Base-by-base conservation (phyloP, 1,284 basidiomycete genomes). In the Mycosarcoma maydis region DNA sequence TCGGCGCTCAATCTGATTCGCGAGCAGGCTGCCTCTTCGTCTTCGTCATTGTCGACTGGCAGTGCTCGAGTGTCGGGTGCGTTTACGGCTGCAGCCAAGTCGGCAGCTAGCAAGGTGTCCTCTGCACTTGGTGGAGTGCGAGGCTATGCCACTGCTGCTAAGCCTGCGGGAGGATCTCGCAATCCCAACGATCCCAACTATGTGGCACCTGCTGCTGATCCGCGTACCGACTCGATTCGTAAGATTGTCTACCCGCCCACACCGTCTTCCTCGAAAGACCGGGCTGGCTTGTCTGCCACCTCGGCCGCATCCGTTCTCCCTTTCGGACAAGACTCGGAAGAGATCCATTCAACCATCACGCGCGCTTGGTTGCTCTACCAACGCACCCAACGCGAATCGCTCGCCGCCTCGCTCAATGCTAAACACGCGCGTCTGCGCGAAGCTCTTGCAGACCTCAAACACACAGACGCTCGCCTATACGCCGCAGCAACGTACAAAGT, bases 321-420 rank as follows among this genome's bases (percentile, higher is more conserved):
- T 9, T 65, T 60, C 20, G 71, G 66, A 22, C 51, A 49, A 10
- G 71, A 52, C 0, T 70, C 72, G 19, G 64, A 66, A 20, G 93
- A 97, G 83, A 92, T 92, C 0, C 92, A 98, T 84, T 88, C 92
- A 73, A 98, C 94, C 7, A 93, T 98, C 66, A 90, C 91, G 70
- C 88, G 94, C 33, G 94, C 94, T 4, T 98, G 91, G 90, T 84
- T 90, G 51, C 86, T 98, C 19, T 88, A 90, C 83, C 87, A 88
- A 74, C 87, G 92, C 30, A 88, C 90, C 75, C 75, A 88, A 54
- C 87, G 92, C 42, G 88, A 90, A 41, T 50, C 42, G 19, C 62
- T 72, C 19, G 42, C 52, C 3, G 50, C 42, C 10, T 62, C 72
- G 29, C 71, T 81, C 14, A 40, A 55, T 19, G 46, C 40, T 14